Base-by-base conservation (phyloP, 2,329 filamentous ascomycete species). In the Colletotrichum caudatum region DNA sequence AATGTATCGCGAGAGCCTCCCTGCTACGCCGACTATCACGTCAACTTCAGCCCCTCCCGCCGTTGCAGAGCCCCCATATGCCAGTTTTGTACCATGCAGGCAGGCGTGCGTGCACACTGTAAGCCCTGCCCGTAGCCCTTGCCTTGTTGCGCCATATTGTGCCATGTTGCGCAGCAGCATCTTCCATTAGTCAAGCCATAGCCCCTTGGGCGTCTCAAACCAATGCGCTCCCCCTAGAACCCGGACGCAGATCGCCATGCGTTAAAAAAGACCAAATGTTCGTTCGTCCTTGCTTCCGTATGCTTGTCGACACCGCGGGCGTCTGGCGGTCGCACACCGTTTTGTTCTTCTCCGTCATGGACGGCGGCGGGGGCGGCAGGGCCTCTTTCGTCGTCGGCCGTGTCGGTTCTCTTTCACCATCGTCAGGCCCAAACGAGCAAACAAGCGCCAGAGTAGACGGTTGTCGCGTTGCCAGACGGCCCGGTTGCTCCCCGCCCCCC, bases 241-340 rank as follows among this genome's bases (percentile, higher is more conserved):
- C 78, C 79, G 81, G 78, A 82, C 80, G 78, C 82, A 80, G 74
- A 81, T 78, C 76, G 80, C 80, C 78, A 84, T 82, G 78, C 80
- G 46, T 29, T 29, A 29, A 5, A 46, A 83, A 61, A 81, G 73
- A 54, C 72, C 74, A 46, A 84, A 61, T 81, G 73, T 51, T 73
- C 74, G 35, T 44, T 48, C 4, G 4, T 48, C 20, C 46, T 48
- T 48, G 58, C 39, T 76, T 65, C n/a, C 73, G 73, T 60, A 39
- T 61, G 59, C 64, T 74, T 57, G 44, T 75, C 41, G 5, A 59
- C 29, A 29, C 29, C 29, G 29, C 29, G 29, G 29, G 29, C 29
- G 29, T 29, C 29, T 29, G 29, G 29, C 29, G 29, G 29, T 29
- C 29, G 29, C 29, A 4, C 29, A 4, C 29, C 29, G 29, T 29